phyloP scores from a whole-genome alignment of 768 basidiomycete species.

The Albatrellus ellisii region DNA sequence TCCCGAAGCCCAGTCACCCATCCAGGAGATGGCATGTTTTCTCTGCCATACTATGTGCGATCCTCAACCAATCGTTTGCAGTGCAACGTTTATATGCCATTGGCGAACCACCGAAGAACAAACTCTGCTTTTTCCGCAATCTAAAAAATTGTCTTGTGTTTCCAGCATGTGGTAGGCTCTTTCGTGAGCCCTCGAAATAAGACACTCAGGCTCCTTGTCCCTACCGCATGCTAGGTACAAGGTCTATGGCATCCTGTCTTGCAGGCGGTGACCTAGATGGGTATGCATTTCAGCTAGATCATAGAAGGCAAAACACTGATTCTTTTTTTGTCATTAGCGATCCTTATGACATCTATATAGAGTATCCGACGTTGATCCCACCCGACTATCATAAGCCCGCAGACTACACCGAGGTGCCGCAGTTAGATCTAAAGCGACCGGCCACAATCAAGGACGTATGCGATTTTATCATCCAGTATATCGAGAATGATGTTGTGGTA shows the following conservation, averaged over 20 bases:
- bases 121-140: constrained; percentile 12
- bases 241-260: constrained; percentile 56
- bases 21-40: constrained; percentile 20
- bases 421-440: constrained; percentile 14
- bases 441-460: constrained; percentile 57
- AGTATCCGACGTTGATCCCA: constrained; percentile 41
- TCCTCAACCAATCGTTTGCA: constrained; percentile 1
- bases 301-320: not conserved
- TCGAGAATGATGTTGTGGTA: constrained; percentile 72
- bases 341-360: constrained; percentile 42
- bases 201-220: not conserved
- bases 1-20: constrained; percentile 22
- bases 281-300: constrained; percentile 22
- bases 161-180: constrained; percentile 6
- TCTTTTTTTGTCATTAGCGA: constrained; percentile 31
- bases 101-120: constrained; percentile 16
- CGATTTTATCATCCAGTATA: constrained; percentile 74
- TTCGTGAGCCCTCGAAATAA: not conserved
- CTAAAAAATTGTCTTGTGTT: constrained; percentile 18
- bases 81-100: constrained; percentile 19
- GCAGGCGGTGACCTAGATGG: constrained; percentile 77
- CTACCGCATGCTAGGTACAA: constrained; percentile 27
- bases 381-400: constrained; percentile 36
- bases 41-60: not conserved
- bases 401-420: constrained; percentile 29